phyloP scores from a whole-genome alignment of 352 stramenopile species.

The Globisporangium canariense region DNA sequence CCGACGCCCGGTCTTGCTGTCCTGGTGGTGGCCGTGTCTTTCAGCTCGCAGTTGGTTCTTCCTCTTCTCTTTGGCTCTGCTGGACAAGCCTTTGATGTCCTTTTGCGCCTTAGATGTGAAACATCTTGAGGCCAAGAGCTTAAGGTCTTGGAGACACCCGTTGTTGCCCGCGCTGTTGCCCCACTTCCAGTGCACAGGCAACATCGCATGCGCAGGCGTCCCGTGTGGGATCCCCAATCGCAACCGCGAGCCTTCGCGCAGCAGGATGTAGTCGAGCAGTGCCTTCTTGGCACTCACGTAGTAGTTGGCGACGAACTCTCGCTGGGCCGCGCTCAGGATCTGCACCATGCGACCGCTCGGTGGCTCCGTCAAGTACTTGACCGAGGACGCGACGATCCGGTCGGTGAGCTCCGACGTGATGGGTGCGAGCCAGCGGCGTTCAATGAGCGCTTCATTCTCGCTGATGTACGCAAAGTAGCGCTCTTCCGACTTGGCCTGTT shows the following conservation, averaged over 20 bases:
- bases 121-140: conserved; percentile 23
- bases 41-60: neutral
- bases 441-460: conserved; percentile 31
- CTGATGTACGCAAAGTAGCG: conserved; percentile 60
- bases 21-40: neutral
- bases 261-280: conserved; percentile 69
- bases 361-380: conserved; percentile 44
- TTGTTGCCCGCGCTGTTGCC: conserved; percentile 46
- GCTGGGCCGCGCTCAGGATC: conserved; percentile 34
- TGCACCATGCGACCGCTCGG: conserved; percentile 35
- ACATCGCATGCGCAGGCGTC: conserved; percentile 33
- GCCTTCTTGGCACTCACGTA: conserved; percentile 69
- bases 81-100: neutral
- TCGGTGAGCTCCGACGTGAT: conserved; percentile 31
- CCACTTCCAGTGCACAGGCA: conserved; percentile 69
- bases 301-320: conserved; percentile 60
- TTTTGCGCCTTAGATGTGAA: neutral
- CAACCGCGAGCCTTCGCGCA: conserved; percentile 33
- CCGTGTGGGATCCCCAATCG: conserved; percentile 51
- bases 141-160: conserved; percentile 51
- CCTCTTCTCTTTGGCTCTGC: neutral
- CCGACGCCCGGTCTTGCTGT: conserved; percentile 26
- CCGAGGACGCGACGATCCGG: conserved; percentile 40
- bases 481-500: conserved; percentile 30
- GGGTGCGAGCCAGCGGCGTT: conserved; percentile 36